Base-by-base conservation (phyloP, 2,329 filamentous ascomycete species). In the Phialophora expanda region DNA sequence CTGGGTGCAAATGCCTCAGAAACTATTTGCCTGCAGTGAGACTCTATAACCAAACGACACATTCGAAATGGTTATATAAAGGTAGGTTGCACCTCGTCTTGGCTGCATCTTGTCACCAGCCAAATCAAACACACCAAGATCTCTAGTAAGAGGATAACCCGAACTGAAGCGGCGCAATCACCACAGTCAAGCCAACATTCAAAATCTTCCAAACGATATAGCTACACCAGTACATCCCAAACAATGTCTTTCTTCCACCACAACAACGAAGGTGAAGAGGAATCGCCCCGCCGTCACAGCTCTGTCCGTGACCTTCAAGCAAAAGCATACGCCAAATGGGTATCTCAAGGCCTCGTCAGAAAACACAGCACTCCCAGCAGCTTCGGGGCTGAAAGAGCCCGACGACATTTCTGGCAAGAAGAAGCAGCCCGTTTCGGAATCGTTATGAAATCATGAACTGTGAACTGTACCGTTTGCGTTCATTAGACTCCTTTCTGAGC, bases 291-390 rank as follows among this genome's bases (percentile, higher is more conserved):
- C n/a, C 60, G 60, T 12, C 62, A 26, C 53, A 51, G 22, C 32
- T 66, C 64, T 51, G n/a, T 63, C 48, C 64, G 64, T 20, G 64
- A 66, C 44, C 64, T 66, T 22, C 48, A 62, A 30, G 64, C 64
- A 6, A 58, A 38, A 56, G 64, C 64, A 50, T 66, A 66, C 32
- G 55, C 59, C 53, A 62, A 55, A 41, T 67, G 65, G 65, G 58
- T 64, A 8, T 7, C 41, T 4, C 32, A 51, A 12, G 58, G 50
- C 24, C 48, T 41, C 5, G 26, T 30, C 8, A 20, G 28, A n/a
- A 55, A 44, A 50, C 38, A 51, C 46, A 54, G 48, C 41, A 50
- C 30, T 20, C 11, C 44, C 22, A 57, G 41, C 32, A 12, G 51
- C 34, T 64, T 64, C 32, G 56, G 64, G 44, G 62, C 65, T 30